Conservation (phyloP, 768 basidiomycete species). For the Exsudoporus frostii region DNA sequence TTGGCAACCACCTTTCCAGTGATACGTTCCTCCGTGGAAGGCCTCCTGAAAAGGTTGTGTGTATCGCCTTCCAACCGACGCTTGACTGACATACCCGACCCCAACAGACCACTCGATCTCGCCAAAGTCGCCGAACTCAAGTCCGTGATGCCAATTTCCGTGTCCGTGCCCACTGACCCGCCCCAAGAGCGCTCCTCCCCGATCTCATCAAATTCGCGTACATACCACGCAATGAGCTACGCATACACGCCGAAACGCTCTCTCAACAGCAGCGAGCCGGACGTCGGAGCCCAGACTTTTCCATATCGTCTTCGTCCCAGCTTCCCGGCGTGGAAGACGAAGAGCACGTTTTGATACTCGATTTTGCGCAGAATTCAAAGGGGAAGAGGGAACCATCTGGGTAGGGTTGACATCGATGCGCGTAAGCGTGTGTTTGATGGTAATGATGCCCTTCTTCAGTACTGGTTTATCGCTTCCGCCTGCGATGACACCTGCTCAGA, state of each 20-base stretch:
- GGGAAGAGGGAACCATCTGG: constrained; percentile 31
- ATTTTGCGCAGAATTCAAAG: constrained; percentile 47
- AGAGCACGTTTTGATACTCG: constrained; percentile 50
- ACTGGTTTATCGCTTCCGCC: constrained; percentile 22
- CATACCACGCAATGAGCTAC: constrained; percentile 59
- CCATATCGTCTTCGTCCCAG: constrained; percentile 28
- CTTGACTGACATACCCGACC: not conserved
- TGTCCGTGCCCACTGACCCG: not conserved
- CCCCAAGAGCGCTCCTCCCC: constrained; percentile 70
- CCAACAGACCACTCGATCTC: constrained; percentile 74
- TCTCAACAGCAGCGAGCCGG: constrained; percentile 24
- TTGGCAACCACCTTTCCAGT: constrained; percentile 77
- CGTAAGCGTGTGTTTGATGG: not conserved
- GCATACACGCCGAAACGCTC: constrained; percentile 43
- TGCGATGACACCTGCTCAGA: constrained; percentile 51
- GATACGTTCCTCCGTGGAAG: constrained; percentile 76
- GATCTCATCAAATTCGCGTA: constrained; percentile 81
- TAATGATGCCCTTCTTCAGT: constrained; percentile 7
- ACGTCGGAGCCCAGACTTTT: constrained; percentile 42
- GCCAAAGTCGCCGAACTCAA: constrained; percentile 79
- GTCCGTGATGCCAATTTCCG: constrained; percentile 34
- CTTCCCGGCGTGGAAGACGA: constrained; percentile 29
- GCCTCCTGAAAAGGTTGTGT: constrained; percentile 64
- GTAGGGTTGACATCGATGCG: constrained; percentile 11
- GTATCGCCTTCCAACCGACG: not conserved